Conservation (phyloP, 495 filamentous ascomycete species). For the Xylaria sp. region DNA sequence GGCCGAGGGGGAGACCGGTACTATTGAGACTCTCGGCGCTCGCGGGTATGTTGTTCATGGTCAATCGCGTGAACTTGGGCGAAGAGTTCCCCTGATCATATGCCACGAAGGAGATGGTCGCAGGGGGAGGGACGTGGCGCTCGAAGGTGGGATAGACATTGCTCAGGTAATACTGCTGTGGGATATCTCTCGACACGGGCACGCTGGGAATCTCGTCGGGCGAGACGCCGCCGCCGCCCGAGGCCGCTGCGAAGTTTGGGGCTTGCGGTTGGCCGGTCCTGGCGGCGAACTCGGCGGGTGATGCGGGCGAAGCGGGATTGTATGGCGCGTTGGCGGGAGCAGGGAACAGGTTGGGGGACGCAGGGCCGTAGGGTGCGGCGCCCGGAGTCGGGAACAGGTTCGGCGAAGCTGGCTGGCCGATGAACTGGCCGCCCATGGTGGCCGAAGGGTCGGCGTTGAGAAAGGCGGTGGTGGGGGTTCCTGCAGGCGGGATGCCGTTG, state of each 20-base stretch:
- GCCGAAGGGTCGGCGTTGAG: slow-evolving; percentile 67
- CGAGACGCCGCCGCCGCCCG: slow-evolving; percentile 79
- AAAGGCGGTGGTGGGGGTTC: slow-evolving; percentile 68
- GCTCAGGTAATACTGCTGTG: slow-evolving; percentile 81
- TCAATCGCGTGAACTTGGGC: slow-evolving; percentile 90
- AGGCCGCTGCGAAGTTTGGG: slow-evolving; percentile 46
- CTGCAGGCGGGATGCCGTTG: slow-evolving; percentile 68
- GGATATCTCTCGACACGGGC: slow-evolving; percentile 79
- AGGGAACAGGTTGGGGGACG: slow-evolving; percentile 61
- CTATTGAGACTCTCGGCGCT: slow-evolving; percentile 78
- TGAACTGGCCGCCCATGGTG: slow-evolving; percentile 36
- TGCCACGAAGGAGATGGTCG: slow-evolving; percentile 87
- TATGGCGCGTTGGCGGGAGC: slow-evolving; percentile 65
- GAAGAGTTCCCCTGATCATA: slow-evolving; percentile 97
- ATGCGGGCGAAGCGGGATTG: slow-evolving; percentile 60
- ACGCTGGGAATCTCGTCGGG: slow-evolving; percentile 95
- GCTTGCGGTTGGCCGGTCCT: slow-evolving; percentile 51
- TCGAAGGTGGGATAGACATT: slow-evolving; percentile 95
- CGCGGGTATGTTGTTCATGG: slow-evolving; percentile 88
- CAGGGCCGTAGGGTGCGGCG: slow-evolving; percentile 65
- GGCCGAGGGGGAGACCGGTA: slow-evolving; percentile 84
- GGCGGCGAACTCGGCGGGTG: slow-evolving; percentile 64
- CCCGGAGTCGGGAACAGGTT: slow-evolving; percentile 67
- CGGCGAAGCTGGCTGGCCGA: slow-evolving; percentile 39
- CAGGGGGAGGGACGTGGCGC: slow-evolving; percentile 86